Conservation (phyloP, 768 basidiomycete genomes). For the Tephrocybe sp. region DNA sequence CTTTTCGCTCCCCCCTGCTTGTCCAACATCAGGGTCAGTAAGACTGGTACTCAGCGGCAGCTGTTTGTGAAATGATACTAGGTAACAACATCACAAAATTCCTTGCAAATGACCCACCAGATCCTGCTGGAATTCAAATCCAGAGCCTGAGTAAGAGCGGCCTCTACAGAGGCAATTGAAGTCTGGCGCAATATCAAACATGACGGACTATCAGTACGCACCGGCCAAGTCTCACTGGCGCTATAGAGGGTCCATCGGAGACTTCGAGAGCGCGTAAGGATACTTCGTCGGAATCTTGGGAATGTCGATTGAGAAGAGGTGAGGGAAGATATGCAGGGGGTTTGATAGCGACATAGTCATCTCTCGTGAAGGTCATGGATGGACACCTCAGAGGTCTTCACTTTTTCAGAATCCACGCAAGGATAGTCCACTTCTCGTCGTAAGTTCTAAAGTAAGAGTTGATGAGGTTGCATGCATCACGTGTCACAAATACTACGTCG, state of each 20-base stretch:
- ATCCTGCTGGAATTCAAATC: slow-evolving; percentile 79
- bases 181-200: not conserved
- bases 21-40: slow-evolving; percentile 61
- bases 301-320: slow-evolving; percentile 36
- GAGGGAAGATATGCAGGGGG: slow-evolving; percentile 42
- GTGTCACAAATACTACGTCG: not conserved
- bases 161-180: slow-evolving; percentile 25
- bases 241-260: slow-evolving; percentile 54
- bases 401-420: not conserved
- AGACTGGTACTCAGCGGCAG: slow-evolving; percentile 77
- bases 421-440: not conserved
- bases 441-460: not conserved
- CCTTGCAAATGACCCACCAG: slow-evolving; percentile 33
- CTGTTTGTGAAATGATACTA: slow-evolving; percentile 16
- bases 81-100: not conserved
- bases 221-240: slow-evolving; percentile 35
- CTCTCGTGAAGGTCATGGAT: slow-evolving; percentile 40
- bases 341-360: slow-evolving; percentile 46
- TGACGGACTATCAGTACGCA: slow-evolving; percentile 19
- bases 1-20: slow-evolving; percentile 59
- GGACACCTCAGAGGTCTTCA: not conserved
- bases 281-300: slow-evolving; percentile 61
- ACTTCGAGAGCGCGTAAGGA: slow-evolving; percentile 81
- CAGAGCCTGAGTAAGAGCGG: slow-evolving; percentile 69
- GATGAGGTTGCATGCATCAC: slow-evolving; percentile 1